phyloP scores from a whole-genome alignment of 108 stramenopile genomes.

The Pseudonitzschia delicatissima region DNA sequence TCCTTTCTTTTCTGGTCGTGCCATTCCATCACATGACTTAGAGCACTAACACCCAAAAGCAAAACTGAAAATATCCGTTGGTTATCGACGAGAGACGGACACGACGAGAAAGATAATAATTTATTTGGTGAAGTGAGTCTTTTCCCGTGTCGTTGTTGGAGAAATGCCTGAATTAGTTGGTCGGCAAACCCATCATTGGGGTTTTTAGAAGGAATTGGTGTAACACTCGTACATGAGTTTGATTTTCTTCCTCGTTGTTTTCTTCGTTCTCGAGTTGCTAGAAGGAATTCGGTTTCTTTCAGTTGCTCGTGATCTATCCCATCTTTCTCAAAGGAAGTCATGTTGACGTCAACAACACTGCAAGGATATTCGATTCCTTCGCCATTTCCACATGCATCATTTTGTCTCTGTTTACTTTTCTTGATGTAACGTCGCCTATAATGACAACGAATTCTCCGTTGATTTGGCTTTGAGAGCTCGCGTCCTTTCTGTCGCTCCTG shows the following conservation, averaged over 20 bases:
- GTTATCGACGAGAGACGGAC: background rate
- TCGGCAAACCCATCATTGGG: background rate
- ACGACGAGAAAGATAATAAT: background rate
- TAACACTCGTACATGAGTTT: background rate
- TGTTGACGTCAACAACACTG: no score
- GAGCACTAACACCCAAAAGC: background rate
- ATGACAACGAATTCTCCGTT: no score
- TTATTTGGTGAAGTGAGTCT: background rate
- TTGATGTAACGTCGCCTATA: no score
- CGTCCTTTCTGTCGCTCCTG: no score
- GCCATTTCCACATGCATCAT: no score
- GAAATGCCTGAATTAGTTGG: background rate
- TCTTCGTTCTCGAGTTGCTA: background rate
- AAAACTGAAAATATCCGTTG: background rate
- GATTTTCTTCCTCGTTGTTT: background rate
- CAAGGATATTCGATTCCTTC: no score
- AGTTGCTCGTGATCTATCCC: no score
- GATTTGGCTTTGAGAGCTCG: no score
- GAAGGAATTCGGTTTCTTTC: no score
- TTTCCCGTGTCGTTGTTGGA: background rate
- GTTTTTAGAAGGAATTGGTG: background rate
- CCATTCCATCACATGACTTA: background rate
- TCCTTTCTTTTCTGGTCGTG: background rate
- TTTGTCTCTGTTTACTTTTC: no score
- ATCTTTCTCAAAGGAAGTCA: no score